These are phyloP conservation scores for Diaporthe australafricana DNA, from an alignment of 2,329 filamentous ascomycete species.

Conservation along the genomic window DNA sequence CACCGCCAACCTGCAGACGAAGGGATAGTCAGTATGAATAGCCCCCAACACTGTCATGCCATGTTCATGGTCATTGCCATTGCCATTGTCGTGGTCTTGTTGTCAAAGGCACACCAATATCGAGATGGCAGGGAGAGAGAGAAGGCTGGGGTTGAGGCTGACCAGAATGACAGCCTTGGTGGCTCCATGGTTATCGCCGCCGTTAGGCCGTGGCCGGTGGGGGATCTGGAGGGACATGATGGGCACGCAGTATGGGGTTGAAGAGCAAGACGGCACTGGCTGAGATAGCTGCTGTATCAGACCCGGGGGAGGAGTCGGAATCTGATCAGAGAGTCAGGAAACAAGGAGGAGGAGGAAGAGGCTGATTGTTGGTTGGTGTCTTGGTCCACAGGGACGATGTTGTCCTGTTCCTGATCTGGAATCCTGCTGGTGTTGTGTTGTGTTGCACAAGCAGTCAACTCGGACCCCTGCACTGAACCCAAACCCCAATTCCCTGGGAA, in stretches of 20 bases:
- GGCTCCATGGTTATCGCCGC: constrained; percentile 62
- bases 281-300: not conserved
- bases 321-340: not conserved
- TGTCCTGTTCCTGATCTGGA: constrained; percentile 19
- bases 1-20: constrained; percentile 82
- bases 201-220: constrained; percentile 61
- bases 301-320: not conserved
- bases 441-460: not conserved
- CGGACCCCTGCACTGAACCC: not conserved
- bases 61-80: not conserved
- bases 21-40: constrained; percentile 38
- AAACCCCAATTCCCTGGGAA: not conserved
- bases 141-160: constrained; percentile 47
- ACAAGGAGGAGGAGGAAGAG: not conserved
- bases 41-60: too few relatives aligned
- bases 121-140: not conserved
- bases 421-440: constrained; percentile 21
- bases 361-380: not conserved
- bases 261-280: not conserved
- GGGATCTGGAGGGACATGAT: constrained; percentile 70
- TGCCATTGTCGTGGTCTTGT: not conserved
- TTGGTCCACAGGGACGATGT: not conserved
- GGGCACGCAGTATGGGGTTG: constrained; percentile 12
- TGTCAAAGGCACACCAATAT: not conserved
- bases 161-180: constrained; percentile 98